Base-by-base conservation (phyloP, 805 yeast genomes). In the Cyberlindnera petersonii region DNA sequence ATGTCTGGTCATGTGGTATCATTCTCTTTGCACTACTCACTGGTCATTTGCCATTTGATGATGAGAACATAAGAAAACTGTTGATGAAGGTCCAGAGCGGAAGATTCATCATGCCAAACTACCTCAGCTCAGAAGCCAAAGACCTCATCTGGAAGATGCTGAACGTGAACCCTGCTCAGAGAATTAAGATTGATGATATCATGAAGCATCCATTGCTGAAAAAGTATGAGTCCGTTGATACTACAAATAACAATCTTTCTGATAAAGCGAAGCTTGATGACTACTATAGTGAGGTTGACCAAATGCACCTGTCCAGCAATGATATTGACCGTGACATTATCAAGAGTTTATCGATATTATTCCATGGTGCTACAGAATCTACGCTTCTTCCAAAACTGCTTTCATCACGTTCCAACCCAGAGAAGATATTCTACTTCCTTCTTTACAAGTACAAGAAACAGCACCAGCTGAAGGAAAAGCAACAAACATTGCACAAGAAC, bases 1-100 rank as follows among this genome's bases (percentile, higher is more conserved):
- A 93, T 63, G 89, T 93, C 39, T 93, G 98, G 98, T 89, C 96
- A 6, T 89, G 97, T 65, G 98, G 98, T 53, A 86, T 93, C 45
- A 93, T 93, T 38, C 68, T 93, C 40, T 93, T 86, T 66, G 98
- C 98, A 0, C 67, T 93, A 34, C 71, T 93, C 32, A 89, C 98
- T 0, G 98, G 98, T 27, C 91, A 93, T 60, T 68, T 93, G 42
- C 98, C 98, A 2, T 93, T 93, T 59, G 98, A 93, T 63, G 97
- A 93, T 63, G 97, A 91, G 49, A 88, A 88, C 60, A 88, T 93
- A 48, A 75, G 98, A 53, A 82, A 83, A 54, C 68, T 93, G 47
- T 69, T 93, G 35, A 66, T 87, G 50, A 93, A 93, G 59, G 98
- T 93, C 17, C 97, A 91, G 65, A 77, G 81, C 39, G 98, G 98